phyloP scores from a whole-genome alignment of 176 grass and related monocot genomes.

The Eremochloa ophiuroides region DNA sequence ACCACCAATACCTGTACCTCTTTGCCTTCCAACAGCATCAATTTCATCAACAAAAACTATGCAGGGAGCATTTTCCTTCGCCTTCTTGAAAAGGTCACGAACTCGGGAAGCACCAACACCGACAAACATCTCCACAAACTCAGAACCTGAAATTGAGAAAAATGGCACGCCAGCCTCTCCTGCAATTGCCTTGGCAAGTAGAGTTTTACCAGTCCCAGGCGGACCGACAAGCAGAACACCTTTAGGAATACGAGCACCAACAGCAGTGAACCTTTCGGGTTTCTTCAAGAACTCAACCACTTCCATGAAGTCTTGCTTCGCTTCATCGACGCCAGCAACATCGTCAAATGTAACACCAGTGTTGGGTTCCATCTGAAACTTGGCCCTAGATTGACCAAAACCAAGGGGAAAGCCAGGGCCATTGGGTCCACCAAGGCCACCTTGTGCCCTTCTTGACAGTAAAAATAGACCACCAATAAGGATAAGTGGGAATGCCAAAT shows the following conservation, averaged over 20 bases:
- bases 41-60: constrained; percentile 99
- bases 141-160: constrained; percentile 94
- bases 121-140: constrained; percentile 99
- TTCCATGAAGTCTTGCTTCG: constrained; percentile 98
- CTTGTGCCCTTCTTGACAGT: constrained; percentile 75
- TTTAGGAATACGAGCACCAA: constrained; percentile 95
- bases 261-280: constrained; percentile 95
- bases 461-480: constrained; percentile 92
- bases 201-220: constrained; percentile 93
- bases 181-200: constrained; percentile 96
- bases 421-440: constrained; percentile 84
- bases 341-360: constrained; percentile 97
- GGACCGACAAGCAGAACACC: constrained; percentile 97
- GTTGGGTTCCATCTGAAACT: constrained; percentile 99
- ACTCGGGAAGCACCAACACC: constrained; percentile 93
- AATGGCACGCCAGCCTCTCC: constrained; percentile 98
- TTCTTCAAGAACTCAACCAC: constrained; percentile 98
- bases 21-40: constrained; percentile 87
- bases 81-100: constrained; percentile 98
- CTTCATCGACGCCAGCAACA: constrained; percentile 91
- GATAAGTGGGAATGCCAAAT: constrained; percentile 91
- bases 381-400: constrained; percentile 89
- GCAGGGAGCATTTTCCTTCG: constrained; percentile 97
- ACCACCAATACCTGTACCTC: constrained; percentile 88
- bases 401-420: constrained; percentile 90